These are phyloP conservation scores for Rhodamnia argentea DNA, from an alignment of 345 rosid species.

Conservation along the genomic window DNA sequence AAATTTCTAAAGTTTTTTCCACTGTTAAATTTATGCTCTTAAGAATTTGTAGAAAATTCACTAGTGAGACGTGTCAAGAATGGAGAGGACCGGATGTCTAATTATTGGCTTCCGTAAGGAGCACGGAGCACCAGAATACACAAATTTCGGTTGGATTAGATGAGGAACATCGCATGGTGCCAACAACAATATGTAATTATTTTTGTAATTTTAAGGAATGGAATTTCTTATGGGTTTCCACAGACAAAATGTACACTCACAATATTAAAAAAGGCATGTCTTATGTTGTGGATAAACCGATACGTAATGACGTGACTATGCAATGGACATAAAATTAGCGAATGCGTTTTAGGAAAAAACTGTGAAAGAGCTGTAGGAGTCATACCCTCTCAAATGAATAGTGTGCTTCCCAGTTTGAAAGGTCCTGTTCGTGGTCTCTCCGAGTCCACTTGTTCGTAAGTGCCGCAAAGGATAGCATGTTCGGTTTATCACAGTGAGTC, in stretches of 20 bases:
- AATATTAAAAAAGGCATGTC: background rate
- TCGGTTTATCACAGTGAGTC: background rate
- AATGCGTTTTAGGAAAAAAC: background rate
- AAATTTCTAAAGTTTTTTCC: background rate
- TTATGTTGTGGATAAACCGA: fast-evolving
- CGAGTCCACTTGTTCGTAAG: background rate
- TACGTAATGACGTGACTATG: background rate
- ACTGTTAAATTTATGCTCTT: background rate
- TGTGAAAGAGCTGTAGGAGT: no score
- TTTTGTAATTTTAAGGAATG: background rate
- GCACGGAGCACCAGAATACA: background rate
- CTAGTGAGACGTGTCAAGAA: background rate
- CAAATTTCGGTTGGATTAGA: background rate
- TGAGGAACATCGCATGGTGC: background rate
- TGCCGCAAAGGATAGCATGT: background rate
- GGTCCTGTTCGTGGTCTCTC: background rate
- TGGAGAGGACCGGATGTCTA: background rate
- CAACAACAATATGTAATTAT: background rate
- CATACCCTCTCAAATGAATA: no score
- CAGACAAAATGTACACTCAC: background rate
- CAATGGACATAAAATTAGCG: background rate
- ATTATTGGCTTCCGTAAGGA: background rate
- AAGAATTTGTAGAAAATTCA: background rate
- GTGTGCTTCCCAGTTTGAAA: background rate
- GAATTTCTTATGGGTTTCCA: background rate